These are phyloP conservation scores for Leucocoprinus sp. DNA, from an alignment of 768 basidiomycete genomes.

Conservation along the genomic window DNA sequence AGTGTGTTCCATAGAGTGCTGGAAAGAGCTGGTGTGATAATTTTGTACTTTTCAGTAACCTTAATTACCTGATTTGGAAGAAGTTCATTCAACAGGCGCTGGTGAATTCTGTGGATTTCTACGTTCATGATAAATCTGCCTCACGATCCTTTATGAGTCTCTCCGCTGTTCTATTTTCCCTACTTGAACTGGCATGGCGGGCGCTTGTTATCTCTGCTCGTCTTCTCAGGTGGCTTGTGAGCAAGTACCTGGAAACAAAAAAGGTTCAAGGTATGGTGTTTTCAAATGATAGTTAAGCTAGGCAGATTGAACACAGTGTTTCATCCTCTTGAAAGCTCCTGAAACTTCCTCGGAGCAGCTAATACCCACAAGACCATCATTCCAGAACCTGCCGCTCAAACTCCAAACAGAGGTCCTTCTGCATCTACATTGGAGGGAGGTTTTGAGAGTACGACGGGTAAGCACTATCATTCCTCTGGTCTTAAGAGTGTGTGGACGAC, in stretches of 20 bases:
- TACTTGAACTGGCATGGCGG: conserved; percentile 6
- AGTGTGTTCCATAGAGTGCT: no score
- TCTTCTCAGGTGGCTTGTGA: conserved; percentile 8
- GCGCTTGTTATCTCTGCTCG: conserved; percentile 2
- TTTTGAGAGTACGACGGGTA: conserved; percentile 10
- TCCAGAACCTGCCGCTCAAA: conserved; percentile 8
- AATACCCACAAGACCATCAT: conserved; percentile 6
- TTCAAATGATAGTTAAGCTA: background rate
- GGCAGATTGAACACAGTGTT: background rate
- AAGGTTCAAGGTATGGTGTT: conserved; percentile 5
- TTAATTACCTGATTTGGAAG: conserved; percentile 4
- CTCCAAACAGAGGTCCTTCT: conserved; percentile 6
- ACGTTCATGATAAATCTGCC: background rate
- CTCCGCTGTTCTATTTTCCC: conserved; percentile 4
- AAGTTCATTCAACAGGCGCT: conserved; percentile 5
- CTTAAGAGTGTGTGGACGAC: background rate
- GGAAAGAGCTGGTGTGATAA: no score
- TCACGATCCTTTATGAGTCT: conserved; percentile 10
- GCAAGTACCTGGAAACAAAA: conserved; percentile 5
- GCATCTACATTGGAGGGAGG: conserved; percentile 11
- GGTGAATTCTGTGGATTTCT: background rate
- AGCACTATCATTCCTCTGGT: background rate
- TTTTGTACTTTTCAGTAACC: no score
- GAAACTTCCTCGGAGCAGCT: background rate
- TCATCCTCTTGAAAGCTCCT: background rate